These are phyloP conservation scores for Imleria badia DNA, from an alignment of 768 basidiomycete genomes.

Conservation along the genomic window DNA sequence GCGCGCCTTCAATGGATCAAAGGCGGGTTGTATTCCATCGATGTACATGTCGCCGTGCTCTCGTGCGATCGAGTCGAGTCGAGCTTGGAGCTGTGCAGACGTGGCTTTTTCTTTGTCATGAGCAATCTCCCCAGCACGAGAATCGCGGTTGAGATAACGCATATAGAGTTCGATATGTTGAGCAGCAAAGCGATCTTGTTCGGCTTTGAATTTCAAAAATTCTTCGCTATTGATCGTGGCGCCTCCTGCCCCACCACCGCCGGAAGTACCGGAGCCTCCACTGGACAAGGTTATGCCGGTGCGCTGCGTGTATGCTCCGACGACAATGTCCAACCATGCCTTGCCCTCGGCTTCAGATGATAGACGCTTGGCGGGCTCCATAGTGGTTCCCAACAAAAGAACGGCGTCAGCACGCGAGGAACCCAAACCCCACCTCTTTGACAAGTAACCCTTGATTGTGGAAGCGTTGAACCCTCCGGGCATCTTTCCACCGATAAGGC, in stretches of 20 bases:
- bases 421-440: conserved; percentile 96
- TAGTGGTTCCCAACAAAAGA: conserved; percentile 84
- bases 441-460: conserved; percentile 83
- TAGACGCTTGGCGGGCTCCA: conserved; percentile 93
- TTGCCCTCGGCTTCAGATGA: conserved; percentile 91
- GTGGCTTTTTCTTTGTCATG: conserved; percentile 85
- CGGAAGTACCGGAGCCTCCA: conserved; percentile 60
- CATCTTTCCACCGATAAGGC: conserved; percentile 94
- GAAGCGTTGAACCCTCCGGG: conserved; percentile 98
- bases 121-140: conserved; percentile 87
- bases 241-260: conserved; percentile 63
- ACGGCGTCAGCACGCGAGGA: conserved; percentile 86
- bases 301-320: conserved; percentile 82
- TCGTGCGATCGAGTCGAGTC: conserved; percentile 81
- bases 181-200: conserved; percentile 88
- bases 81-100: conserved; percentile 69
- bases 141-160: conserved; percentile 93
- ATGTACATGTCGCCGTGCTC: conserved; percentile 96
- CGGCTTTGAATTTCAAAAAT: conserved; percentile 93
- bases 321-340: conserved; percentile 87
- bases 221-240: conserved; percentile 97
- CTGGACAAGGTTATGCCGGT: conserved; percentile 82
- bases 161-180: conserved; percentile 96
- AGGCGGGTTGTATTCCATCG: conserved; percentile 91
- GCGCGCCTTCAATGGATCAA: conserved; percentile 94